Evolutionary conservation across 192 early-diverging fungal species (phyloP).

Genomic region (Pilaira anomala): DNA sequence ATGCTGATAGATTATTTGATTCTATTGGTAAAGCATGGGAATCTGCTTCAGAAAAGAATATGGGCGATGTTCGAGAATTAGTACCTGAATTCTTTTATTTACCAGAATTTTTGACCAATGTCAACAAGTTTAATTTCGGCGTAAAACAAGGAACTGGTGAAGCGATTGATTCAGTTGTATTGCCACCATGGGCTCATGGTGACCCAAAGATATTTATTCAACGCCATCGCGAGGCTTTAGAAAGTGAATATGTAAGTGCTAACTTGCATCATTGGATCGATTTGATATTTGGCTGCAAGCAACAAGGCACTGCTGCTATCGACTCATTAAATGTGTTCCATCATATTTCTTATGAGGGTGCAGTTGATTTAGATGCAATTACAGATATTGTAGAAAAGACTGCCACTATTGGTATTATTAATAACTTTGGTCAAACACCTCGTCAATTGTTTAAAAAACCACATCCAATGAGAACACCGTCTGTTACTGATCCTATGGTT

Average conservation of each 20-base stretch:
- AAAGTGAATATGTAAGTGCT: constrained; percentile 84
- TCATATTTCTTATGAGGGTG: constrained; percentile 94
- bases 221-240: constrained; percentile 74
- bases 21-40: constrained; percentile 74
- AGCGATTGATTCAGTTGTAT: constrained; percentile 67
- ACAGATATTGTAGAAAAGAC: constrained; percentile 85
- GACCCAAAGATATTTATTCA: constrained; percentile 73
- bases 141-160: constrained; percentile 56
- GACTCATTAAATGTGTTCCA: constrained; percentile 93
- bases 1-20: constrained; percentile 78
- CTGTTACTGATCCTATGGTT: constrained; percentile 36
- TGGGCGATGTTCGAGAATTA: constrained; percentile 87
- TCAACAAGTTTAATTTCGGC: constrained; percentile 65
- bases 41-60: constrained; percentile 67
- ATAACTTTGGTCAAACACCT: constrained; percentile 98
- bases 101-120: constrained; percentile 85
- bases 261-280: constrained; percentile 95
- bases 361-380: constrained; percentile 84
- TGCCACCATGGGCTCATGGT: constrained; percentile 85
- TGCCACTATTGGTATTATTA: constrained; percentile 89
- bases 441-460: constrained; percentile 83
- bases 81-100: constrained; percentile 96
- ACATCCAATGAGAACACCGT: constrained; percentile 60
- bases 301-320: constrained; percentile 81
- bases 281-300: constrained; percentile 95